phyloP scores from a whole-genome alignment of 2,329 filamentous ascomycete species.

The Sclerotinia spermophila region DNA sequence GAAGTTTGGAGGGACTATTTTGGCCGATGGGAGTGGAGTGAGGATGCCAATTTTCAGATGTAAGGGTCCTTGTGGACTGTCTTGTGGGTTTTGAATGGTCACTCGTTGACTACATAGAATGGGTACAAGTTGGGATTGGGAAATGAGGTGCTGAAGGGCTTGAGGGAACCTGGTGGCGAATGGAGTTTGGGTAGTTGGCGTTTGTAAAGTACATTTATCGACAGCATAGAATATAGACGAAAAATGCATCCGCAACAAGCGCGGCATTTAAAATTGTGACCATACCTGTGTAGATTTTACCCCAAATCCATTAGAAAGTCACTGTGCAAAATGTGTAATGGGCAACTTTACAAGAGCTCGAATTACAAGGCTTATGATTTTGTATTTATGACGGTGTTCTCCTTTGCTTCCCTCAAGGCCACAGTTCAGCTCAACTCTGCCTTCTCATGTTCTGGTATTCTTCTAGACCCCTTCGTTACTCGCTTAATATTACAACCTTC shows the following conservation, averaged over 20 bases:
- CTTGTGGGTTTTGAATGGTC: background rate
- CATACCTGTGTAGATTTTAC: background rate
- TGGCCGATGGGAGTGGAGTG: conserved; percentile 11
- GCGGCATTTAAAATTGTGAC: background rate
- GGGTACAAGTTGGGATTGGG: background rate
- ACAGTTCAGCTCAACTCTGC: background rate
- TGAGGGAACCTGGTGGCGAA: too few relatives aligned
- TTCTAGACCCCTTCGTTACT: background rate
- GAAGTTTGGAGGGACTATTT: conserved; percentile 2
- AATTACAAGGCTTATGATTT: conserved; percentile 1
- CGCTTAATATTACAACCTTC: conserved; percentile 11
- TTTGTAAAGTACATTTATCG: background rate
- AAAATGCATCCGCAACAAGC: background rate
- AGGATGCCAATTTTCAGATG: conserved; percentile 12
- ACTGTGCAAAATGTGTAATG: background rate
- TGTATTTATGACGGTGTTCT: background rate
- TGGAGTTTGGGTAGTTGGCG: background rate
- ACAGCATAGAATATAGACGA: background rate
- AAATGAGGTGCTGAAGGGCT: background rate
- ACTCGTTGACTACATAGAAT: background rate
- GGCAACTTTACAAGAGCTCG: background rate
- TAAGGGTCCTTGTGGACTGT: conserved; percentile 8
- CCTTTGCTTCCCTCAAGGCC: background rate
- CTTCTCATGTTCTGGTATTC: background rate
- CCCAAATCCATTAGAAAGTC: background rate